Conservation (phyloP, 345 rosid genomes). For the Salix udensis region DNA sequence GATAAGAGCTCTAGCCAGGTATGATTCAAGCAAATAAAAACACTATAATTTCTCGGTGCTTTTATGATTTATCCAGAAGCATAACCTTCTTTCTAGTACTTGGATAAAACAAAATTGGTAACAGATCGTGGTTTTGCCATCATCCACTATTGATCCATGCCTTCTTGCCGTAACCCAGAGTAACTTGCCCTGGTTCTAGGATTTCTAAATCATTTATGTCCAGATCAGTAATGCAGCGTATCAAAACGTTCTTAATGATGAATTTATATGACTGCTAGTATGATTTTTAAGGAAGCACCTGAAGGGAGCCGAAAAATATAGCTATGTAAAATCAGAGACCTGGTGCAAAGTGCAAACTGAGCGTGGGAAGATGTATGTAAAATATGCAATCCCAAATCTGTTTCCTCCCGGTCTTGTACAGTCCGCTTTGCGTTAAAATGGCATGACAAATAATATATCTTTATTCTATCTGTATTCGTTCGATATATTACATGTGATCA, state of each 20-base stretch:
- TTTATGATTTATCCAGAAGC: neutral
- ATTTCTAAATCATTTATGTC: neutral
- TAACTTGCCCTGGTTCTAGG: neutral
- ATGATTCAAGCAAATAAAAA: constrained; percentile 13
- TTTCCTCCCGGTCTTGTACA: neutral
- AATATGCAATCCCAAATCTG: neutral
- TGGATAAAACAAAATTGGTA: neutral
- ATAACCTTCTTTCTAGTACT: neutral
- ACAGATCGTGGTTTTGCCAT: neutral
- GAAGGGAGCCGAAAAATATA: neutral
- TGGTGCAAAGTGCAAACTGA: neutral
- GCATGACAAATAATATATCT: neutral
- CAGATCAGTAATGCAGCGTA: neutral
- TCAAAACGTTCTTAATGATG: neutral
- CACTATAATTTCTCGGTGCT: neutral
- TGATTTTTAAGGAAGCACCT: neutral
- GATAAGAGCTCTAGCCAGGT: constrained; percentile 63
- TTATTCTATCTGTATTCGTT: neutral
- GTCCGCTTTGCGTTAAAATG: neutral
- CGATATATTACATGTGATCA: neutral
- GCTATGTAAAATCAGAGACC: neutral
- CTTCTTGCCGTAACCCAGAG: neutral
- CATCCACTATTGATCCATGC: neutral
- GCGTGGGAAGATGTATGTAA: neutral
- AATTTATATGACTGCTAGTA: neutral